Conservation (phyloP, 2,329 filamentous ascomycete genomes). For the Botryotinia narcissicola region DNA sequence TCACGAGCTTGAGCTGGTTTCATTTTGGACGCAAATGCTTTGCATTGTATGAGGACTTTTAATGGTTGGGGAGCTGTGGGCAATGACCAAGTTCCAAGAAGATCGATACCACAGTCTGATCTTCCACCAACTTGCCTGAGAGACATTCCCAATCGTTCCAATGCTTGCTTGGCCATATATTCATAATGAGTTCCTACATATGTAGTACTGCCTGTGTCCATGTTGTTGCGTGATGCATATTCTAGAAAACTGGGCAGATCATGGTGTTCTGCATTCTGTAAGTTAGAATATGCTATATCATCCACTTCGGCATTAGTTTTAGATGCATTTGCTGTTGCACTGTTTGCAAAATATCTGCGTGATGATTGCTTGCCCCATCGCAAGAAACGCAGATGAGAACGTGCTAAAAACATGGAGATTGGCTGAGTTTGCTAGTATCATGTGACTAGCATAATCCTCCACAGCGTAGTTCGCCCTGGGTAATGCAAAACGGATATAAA, state of each 20-base stretch:
- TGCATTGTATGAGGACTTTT: slow-evolving; percentile 65
- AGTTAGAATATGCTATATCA: slow-evolving; percentile 46
- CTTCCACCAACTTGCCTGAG: slow-evolving; percentile 64
- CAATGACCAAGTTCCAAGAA: slow-evolving; percentile 68
- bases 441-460: slow-evolving; percentile 12
- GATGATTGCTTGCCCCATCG: slow-evolving; percentile 27
- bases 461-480: not conserved
- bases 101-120: slow-evolving; percentile 70
- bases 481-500: slow-evolving; percentile 7
- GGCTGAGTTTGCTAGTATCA: slow-evolving; percentile 19
- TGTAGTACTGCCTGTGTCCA: slow-evolving; percentile 56
- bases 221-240: slow-evolving; percentile 55
- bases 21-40: slow-evolving; percentile 53
- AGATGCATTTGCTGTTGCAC: not conserved
- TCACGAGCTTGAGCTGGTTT: slow-evolving; percentile 65
- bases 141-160: slow-evolving; percentile 61
- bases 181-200: slow-evolving; percentile 77
- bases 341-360: slow-evolving; percentile 32
- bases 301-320: slow-evolving; percentile 8
- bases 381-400: slow-evolving; percentile 25
- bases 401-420: slow-evolving; percentile 29
- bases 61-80: slow-evolving; percentile 46
- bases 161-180: slow-evolving; percentile 59
- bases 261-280: slow-evolving; percentile 53
- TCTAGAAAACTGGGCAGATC: slow-evolving; percentile 63